Evolutionary conservation across 164 flowering plant genomes (phyloP), one percentile per base, ranked within the genome.

Genomic region (Tetracentron sinense): DNA sequence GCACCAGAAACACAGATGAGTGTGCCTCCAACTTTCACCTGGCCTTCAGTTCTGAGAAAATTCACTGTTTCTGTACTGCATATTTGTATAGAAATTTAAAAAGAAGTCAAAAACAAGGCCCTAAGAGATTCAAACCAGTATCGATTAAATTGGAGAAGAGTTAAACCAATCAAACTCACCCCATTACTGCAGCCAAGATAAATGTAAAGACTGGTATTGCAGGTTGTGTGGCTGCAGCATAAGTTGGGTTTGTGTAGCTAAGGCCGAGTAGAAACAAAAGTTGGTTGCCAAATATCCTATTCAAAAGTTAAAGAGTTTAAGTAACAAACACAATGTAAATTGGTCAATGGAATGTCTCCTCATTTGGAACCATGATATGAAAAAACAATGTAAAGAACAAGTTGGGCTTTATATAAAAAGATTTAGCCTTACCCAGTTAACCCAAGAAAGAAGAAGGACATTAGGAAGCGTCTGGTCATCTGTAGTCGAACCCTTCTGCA

Each of bases 161-260:
- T n/a, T n/a, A n/a, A n/a, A n/a, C n/a, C n/a, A n/a, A 21, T 22
- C 14, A 31, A 35, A 74, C 86, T 83, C 54, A 90, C 98, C 99
- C 96, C 96, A 89, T 88, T 7, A 79, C 38, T 19, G 71, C 80
- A 69, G 97, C 96, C 72, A 94, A 73, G 28, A 91, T 58, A 71
- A 94, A 94, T 42, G 97, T 94, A 56, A 91, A 94, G 54, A 94
- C 99, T 49, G 99, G 99, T 60, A 89, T 89, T 4, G 99, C 66
- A 74, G 99, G 97, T 42, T 94, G 97, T 56, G 79, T 75, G 27
- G 99, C 97, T 47, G 99, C 91, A 72, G 99, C 99, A 83, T 85
- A 91, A 59, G 89, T 86, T 70, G 99, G 96, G 80, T 86, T 94
- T 60, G 99, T 94, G 78, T 91, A 88, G 75, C 88, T 78, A 59